Evolutionary conservation across 106 monocot genomes (phyloP).

Genomic region (Dioscorea zingiberensis): DNA sequence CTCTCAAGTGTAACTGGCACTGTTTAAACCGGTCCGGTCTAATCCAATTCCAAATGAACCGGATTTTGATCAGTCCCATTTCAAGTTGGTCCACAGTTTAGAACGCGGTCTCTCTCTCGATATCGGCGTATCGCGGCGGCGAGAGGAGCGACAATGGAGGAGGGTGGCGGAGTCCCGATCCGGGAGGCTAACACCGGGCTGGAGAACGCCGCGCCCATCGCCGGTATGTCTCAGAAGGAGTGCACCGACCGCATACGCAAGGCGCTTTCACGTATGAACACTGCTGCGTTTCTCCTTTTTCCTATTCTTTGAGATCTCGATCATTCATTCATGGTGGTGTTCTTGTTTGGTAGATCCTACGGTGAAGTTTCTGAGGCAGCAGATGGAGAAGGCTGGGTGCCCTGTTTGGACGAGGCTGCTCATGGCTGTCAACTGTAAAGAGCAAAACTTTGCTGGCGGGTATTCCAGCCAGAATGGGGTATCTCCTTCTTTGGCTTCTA

Average conservation of each 20-base stretch:
- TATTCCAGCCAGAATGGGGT: conserved; percentile 49
- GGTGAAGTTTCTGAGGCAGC: conserved; percentile 53
- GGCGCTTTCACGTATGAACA: conserved; percentile 16
- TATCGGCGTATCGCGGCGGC: background rate
- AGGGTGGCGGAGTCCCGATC: background rate
- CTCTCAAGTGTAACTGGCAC: no score
- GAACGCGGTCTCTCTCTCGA: no score
- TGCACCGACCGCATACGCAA: conserved; percentile 23
- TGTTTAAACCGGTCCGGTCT: no score
- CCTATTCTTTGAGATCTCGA: background rate
- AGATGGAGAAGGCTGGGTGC: conserved; percentile 69
- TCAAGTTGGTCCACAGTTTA: no score
- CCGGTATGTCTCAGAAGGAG: conserved; percentile 22
- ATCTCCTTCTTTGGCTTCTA: background rate
- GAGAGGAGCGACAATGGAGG: background rate
- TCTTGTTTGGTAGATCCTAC: conserved; percentile 40
- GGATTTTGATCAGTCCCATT: no score
- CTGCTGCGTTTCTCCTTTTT: background rate
- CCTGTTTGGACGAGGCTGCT: conserved; percentile 40
- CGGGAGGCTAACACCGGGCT: conserved; percentile 1
- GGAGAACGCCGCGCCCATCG: conserved; percentile 1
- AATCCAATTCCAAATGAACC: no score
- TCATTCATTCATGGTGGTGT: background rate
- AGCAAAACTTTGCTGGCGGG: conserved; percentile 30
- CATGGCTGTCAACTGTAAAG: conserved; percentile 38